Base-by-base conservation (phyloP, 1,284 basidiomycete genomes). In the Leccinum angustisporum region DNA sequence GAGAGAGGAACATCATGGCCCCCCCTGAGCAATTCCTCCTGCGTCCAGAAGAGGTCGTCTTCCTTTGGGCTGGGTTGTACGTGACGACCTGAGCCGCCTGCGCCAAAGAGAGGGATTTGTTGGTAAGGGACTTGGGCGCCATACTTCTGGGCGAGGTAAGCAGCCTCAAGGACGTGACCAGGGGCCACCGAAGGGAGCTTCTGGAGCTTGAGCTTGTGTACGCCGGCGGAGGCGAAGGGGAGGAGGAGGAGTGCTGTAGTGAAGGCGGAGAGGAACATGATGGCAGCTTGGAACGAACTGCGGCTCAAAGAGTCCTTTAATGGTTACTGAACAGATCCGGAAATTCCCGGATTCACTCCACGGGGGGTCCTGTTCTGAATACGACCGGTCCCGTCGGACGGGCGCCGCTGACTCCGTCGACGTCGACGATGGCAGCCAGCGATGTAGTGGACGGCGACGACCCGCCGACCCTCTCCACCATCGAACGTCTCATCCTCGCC, bases 1-100 rank as follows among this genome's bases (percentile, higher is more conserved):
- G 84, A 91, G 56, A 99, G 83, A 63, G 97, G 97, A 54, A 98
- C 93, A 57, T 81, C 79, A 77, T 99, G 97, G 46, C 94, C 95
- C 61, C 87, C 91, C 65, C 90, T 86, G 63, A 81, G 75, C 65
- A 84, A 74, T 67, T 90, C 83, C 60, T 90, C 86, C 78, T 95
- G 94, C 3, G 92, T 92, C 91, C 92, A 94, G 77, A 85, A 88
- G 62, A 90, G 82, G 59, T 87, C 83, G 58, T 90, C 86, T 57
- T 82, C 87, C 60, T 86, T 80, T 38, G 78, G 73, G 46, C 73
- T 69, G n/a, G 79, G 78, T 48, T 75, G 75, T 60, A 91, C 74
- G 66, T 85, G 84, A 71, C 92, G 86, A 64, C 90, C 88, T 60
- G 83, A 77, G 68, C 89, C 91, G 68, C 89, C 91, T 66, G 84